A percentile compares a stretch with the other conserved stretches of the same genome.
phyloP scores from a whole-genome alignment of 257 asterid species.

The Nicotiana paniculata region DNA sequence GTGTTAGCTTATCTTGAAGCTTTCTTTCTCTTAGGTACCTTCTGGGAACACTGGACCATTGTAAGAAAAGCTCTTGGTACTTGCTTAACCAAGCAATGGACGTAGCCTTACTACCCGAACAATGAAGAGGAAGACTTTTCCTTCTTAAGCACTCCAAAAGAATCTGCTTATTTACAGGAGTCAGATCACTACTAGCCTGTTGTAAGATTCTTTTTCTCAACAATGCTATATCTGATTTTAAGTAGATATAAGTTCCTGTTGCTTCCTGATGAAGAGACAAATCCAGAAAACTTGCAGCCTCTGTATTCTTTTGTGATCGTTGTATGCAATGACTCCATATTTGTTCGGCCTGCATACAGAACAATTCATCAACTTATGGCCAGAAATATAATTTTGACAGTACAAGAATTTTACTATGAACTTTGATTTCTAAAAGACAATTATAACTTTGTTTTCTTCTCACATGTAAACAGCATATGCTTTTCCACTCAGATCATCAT shows the following conservation, averaged over 20 bases:
- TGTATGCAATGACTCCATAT: slow-evolving; percentile 35
- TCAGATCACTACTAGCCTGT: slow-evolving; percentile 29
- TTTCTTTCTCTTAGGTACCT: slow-evolving; percentile 42
- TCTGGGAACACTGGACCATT: slow-evolving; percentile 46
- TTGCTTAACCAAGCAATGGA: slow-evolving; percentile 11
- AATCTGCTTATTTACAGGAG: slow-evolving; percentile 26
- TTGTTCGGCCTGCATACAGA: slow-evolving; percentile 36
- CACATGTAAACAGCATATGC: too few relatives aligned
- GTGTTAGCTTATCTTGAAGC: neutral
- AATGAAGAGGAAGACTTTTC: slow-evolving; percentile 11
- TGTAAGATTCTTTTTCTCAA: slow-evolving; percentile 22
- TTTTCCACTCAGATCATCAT: neutral
- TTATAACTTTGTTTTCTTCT: too few relatives aligned
- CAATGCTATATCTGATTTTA: slow-evolving; percentile 20
- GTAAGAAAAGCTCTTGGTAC: slow-evolving; percentile 25
- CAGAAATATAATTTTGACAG: neutral
- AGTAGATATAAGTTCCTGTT: neutral
- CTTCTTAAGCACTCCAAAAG: slow-evolving; percentile 37
- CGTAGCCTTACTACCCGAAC: neutral
- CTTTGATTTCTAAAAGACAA: neutral
- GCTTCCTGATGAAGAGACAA: slow-evolving; percentile 14
- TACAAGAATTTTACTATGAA: neutral
- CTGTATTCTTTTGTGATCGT: slow-evolving; percentile 28
- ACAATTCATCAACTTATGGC: neutral
- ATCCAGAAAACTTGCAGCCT: slow-evolving; percentile 18